These are phyloP conservation scores for Phytopythium boreale DNA, from an alignment of 352 stramenopile genomes.

Conservation along the genomic window DNA sequence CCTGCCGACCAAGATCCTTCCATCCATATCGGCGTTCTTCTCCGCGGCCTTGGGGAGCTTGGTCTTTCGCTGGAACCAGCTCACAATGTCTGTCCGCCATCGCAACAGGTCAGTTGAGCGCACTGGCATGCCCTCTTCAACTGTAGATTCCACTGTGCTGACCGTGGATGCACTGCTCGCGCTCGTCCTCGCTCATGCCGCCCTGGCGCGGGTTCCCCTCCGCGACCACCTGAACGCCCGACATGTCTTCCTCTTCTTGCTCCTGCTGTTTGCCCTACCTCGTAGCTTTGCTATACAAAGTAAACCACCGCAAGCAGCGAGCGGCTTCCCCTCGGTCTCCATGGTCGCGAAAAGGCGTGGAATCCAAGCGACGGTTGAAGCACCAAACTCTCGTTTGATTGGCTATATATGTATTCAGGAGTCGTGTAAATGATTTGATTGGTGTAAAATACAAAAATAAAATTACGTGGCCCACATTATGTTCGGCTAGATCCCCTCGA, in stretches of 20 bases:
- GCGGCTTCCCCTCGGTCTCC: background rate
- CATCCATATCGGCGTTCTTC: conserved; percentile 36
- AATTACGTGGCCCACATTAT: background rate
- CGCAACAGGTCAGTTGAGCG: background rate
- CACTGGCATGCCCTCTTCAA: too few species aligned
- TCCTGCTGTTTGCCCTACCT: background rate
- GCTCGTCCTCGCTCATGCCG: conserved; percentile 78
- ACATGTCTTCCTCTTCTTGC: conserved; percentile 32
- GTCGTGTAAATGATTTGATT: background rate
- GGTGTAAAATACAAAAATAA: background rate
- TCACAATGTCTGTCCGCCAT: conserved; percentile 60
- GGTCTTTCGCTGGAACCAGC: conserved; percentile 81
- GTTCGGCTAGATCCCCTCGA: too few species aligned
- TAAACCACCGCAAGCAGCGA: background rate
- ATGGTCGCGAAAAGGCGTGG: background rate
- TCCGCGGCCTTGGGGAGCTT: conserved; percentile 43
- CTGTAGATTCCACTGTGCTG: too few species aligned
- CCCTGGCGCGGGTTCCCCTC: conserved; percentile 69
- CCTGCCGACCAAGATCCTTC: too few species aligned
- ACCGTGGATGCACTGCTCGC: conserved; percentile 82
- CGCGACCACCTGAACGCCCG: conserved; percentile 66
- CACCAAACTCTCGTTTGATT: background rate
- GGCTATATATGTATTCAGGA: conserved; percentile 1
- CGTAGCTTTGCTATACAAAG: background rate
- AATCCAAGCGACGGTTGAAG: background rate